Base-by-base conservation (phyloP, 2,329 filamentous ascomycete genomes). In the Harringtonia lauricola region DNA sequence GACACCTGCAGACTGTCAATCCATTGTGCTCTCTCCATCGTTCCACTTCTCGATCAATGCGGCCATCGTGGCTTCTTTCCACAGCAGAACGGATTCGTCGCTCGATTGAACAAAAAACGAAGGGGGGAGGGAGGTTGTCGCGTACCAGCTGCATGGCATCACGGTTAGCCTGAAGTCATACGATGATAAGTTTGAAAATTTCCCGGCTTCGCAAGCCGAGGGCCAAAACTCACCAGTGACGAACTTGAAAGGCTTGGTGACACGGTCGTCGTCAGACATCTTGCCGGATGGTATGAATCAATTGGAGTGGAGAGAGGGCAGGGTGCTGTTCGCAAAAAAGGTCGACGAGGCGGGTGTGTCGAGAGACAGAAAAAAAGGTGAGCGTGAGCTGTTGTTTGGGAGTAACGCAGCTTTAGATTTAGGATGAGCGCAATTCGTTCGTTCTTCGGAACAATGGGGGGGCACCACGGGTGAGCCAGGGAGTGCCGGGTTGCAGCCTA, bases 191-290 rank as follows among this genome's bases (percentile, higher is more conserved):
- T 49, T 40, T 34, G 43, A 9, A 36, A 36, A 42, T 45, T 47
- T 26, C 24, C 24, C 24, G 24, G 24, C 7, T 10, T 26, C n/a
- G 12, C n/a, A 3, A 7, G 35, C 10, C 5, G 30, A 33, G 33
- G 33, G 33, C n/a, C 7, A n/a, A 17, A 28, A 47, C 51, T 21
- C 46, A 55, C 52, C 90, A 73, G 90, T 96, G 63, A 96, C 92
- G 74, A 96, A 96, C 85, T 98, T 98, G 84, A 98, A 98, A 70
- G 94, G 94, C 82, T 95, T 98, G 72, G 89, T 95, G 57, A 76
- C 74, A 67, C 76, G 75, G 67, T 94, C 86, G 60, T 86, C 83
- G 71, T 94, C 86, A 66, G 88, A 83, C 90, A 98, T 98, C 59
- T 71, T 89, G 77, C 68, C 68, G 61, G 64, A 63, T 24, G 24